phyloP scores from a whole-genome alignment of 805 yeast species.

The Jamesozyma piceae region DNA sequence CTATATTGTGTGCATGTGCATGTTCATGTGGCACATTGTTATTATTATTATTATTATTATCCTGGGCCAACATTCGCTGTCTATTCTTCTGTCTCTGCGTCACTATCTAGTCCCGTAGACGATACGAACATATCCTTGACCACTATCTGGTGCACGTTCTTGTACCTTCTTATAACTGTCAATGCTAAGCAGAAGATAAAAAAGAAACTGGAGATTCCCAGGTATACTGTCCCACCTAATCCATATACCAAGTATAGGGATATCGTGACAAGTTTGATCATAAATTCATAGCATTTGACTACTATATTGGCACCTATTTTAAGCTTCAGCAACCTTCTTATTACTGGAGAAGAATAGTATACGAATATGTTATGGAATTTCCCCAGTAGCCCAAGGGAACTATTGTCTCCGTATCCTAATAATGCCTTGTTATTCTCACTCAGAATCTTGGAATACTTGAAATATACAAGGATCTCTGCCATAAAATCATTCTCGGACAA shows the following conservation, averaged over 20 bases:
- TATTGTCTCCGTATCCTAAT: slow-evolving; percentile 9
- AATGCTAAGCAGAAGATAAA: slow-evolving; percentile 24
- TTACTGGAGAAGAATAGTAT: slow-evolving; percentile 19
- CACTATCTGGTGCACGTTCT: slow-evolving; percentile 13
- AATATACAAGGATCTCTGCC: slow-evolving; percentile 20
- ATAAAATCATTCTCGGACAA: slow-evolving; percentile 23
- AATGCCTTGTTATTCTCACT: slow-evolving; percentile 25
- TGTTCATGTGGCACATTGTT: no score
- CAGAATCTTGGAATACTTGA: slow-evolving; percentile 15
- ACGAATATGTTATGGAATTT: slow-evolving; percentile 28
- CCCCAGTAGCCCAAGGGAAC: slow-evolving; percentile 18
- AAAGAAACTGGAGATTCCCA: slow-evolving; percentile 25
- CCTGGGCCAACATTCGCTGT: no score
- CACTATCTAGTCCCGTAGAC: neutral
- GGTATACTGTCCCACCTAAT: slow-evolving; percentile 22
- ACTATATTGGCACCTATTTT: neutral
- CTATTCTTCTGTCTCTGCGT: no score
- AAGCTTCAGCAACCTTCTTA: slow-evolving; percentile 3
- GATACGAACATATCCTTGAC: neutral
- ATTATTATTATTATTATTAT: no score
- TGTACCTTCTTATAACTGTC: slow-evolving; percentile 22
- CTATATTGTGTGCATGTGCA: no score
- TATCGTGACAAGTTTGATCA: slow-evolving; percentile 17
- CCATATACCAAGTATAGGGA: slow-evolving; percentile 21
- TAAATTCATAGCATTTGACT: slow-evolving; percentile 8